Evolutionary conservation across 2,329 filamentous ascomycete genomes (phyloP), one percentile per base, ranked within the genome.

Genomic region (Pseudopyricularia cyperi): DNA sequence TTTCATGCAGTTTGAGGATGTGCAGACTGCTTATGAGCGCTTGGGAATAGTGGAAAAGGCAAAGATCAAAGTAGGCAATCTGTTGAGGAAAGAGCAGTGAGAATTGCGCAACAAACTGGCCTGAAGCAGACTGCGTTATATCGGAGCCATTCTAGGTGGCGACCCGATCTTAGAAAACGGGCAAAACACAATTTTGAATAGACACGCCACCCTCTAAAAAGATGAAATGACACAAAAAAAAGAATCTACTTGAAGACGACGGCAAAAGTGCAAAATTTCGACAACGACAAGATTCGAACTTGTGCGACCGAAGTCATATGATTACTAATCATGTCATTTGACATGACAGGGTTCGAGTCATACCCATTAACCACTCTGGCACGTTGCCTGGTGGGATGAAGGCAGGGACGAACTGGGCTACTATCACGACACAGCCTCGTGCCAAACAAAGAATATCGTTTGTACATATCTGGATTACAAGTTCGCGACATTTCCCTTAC

Each of bases 281-380:
- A 47, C 44, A 47, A 47, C 44, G 44, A 47, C 44, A 47, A 22
- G 44, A 47, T 32, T 47, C 44, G 44, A 47, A 47, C 44, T 22
- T 47, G 44, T 47, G 44, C 44, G 44, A 15, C 28, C 44, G 44
- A 47, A 47, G 28, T 15, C 44, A 47, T 47, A 47, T 47, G 44
- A 47, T 47, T 28, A 32, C 46, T 34, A 48, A 19, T 32, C 15
- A 17, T 33, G 24, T 44, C 22, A 26, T 15, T 4, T 44, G 12
- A 24, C 17, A 19, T 19, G 17, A 39, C 4, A 12, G 17, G 15
- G 17, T 48, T 48, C 46, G 46, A 48, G 46, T 48, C 46, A 32
- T 32, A 48, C 46, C 30, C 46, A 17, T 48, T 48, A 48, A 48
- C 46, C 46, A 48, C 46, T 48, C 46, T 17, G 46, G 30, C 46